Conservation (phyloP, 768 basidiomycete species). For the Phaeotremella fagi region DNA sequence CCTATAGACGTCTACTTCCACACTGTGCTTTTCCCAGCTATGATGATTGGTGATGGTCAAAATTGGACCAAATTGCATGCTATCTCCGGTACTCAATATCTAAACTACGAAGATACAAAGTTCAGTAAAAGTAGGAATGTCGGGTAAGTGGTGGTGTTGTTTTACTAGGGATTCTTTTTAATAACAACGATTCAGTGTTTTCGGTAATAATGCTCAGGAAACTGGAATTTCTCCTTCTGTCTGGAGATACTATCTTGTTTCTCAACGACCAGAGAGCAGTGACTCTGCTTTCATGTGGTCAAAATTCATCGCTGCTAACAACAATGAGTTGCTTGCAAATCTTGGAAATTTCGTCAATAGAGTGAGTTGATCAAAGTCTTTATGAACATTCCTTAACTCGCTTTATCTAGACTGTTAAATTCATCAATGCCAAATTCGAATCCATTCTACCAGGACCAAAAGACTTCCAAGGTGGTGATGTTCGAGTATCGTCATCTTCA, state of each 20-base stretch:
- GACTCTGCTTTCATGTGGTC: conserved; percentile 97
- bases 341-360: conserved; percentile 99
- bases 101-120: conserved; percentile 97
- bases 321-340: conserved; percentile 89
- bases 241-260: conserved; percentile 93
- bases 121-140: conserved; percentile 97
- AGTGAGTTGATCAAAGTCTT: conserved; percentile 30
- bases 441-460: conserved; percentile 72
- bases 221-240: conserved; percentile 90
- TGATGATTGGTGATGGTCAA: conserved; percentile 80
- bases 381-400: no score
- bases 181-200: conserved; percentile 55
- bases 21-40: conserved; percentile 87
- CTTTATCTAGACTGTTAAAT: conserved; percentile 61
- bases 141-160: conserved; percentile 51
- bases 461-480: conserved; percentile 65
- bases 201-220: conserved; percentile 87
- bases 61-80: conserved; percentile 92
- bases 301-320: conserved; percentile 87
- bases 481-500: conserved; percentile 56
- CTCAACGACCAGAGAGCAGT: conserved; percentile 83
- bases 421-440: conserved; percentile 77
- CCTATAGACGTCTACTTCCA: conserved; percentile 78
- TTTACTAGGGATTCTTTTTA: not conserved
- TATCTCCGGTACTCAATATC: conserved; percentile 90